phyloP scores from a whole-genome alignment of 2,329 filamentous ascomycete species.

The Camillea tinctor region DNA sequence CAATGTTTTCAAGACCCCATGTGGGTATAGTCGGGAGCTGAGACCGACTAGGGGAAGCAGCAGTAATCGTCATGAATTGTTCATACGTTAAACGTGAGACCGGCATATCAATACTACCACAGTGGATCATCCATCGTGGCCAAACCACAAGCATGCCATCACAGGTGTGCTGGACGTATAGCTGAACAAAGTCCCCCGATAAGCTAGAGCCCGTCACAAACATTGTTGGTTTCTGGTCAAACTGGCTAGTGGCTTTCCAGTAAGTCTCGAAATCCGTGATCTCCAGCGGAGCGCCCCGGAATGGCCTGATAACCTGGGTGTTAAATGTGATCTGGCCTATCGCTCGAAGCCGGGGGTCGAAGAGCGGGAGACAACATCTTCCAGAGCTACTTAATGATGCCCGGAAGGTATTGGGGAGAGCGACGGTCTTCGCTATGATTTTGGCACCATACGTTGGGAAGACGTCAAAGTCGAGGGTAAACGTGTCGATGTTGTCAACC shows the following conservation, averaged over 20 bases:
- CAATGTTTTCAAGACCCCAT: slow-evolving; percentile 54
- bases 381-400: slow-evolving; percentile 72
- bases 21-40: slow-evolving; percentile 43
- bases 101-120: slow-evolving; percentile 76
- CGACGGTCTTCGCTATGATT: slow-evolving; percentile 93
- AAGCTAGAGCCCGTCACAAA: slow-evolving; percentile 93
- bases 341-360: slow-evolving; percentile 85
- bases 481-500: slow-evolving; percentile 87
- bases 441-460: slow-evolving; percentile 97
- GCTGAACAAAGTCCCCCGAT: slow-evolving; percentile 88
- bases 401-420: slow-evolving; percentile 82
- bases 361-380: slow-evolving; percentile 81
- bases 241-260: slow-evolving; percentile 96
- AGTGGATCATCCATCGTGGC: slow-evolving; percentile 77
- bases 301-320: slow-evolving; percentile 95
- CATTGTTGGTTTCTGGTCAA: slow-evolving; percentile 80
- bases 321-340: slow-evolving; percentile 95
- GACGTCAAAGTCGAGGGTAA: slow-evolving; percentile 95
- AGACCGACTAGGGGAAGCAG: slow-evolving; percentile 40
- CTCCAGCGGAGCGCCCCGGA: slow-evolving; percentile 86
- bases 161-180: slow-evolving; percentile 88
- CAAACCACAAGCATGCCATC: slow-evolving; percentile 86
- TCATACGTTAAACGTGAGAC: slow-evolving; percentile 74
- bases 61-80: slow-evolving; percentile 62
- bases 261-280: slow-evolving; percentile 99